A percentile compares a stretch with the other conserved stretches of the same genome.
Evolutionary conservation across 2,329 filamentous ascomycete species (phyloP).

Genomic region (Alternaria longipes): DNA sequence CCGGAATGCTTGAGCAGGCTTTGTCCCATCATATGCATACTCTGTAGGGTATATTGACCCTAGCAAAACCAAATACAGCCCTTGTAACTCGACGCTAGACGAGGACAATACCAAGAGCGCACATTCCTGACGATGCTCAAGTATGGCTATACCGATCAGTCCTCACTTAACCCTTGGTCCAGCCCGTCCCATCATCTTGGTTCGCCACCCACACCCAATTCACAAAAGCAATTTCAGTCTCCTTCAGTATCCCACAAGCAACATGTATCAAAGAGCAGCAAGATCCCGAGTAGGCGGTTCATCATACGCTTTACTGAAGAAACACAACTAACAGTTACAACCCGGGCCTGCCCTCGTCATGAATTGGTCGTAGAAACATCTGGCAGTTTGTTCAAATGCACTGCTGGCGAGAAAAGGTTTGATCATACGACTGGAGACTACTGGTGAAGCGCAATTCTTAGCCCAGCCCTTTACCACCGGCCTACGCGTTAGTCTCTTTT

Average conservation of each 20-base stretch:
- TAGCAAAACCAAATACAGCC: not conserved
- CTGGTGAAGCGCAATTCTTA: not conserved
- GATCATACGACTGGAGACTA: not conserved
- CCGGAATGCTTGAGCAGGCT: not conserved
- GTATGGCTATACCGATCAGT: not conserved
- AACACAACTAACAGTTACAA: not conserved
- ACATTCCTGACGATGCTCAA: not conserved
- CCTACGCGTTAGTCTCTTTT: constrained; percentile 29
- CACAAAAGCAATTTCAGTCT: not conserved
- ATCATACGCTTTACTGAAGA: not conserved
- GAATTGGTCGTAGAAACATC: not conserved
- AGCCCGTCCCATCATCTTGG: not conserved
- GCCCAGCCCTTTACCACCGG: not conserved
- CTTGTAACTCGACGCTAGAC: not conserved
- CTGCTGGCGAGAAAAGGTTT: not conserved
- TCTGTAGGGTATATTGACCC: not conserved
- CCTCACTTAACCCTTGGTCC: not conserved
- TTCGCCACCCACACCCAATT: not conserved
- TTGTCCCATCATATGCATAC: not conserved
- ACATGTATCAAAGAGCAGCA: not conserved
- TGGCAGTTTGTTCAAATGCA: not conserved
- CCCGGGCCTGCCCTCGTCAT: not conserved
- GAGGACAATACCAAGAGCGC: not conserved
- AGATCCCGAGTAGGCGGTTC: not conserved
- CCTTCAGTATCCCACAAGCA: not conserved